phyloP scores from a whole-genome alignment of 2,329 filamentous ascomycete species.

The Tolypocladium inflatum region DNA sequence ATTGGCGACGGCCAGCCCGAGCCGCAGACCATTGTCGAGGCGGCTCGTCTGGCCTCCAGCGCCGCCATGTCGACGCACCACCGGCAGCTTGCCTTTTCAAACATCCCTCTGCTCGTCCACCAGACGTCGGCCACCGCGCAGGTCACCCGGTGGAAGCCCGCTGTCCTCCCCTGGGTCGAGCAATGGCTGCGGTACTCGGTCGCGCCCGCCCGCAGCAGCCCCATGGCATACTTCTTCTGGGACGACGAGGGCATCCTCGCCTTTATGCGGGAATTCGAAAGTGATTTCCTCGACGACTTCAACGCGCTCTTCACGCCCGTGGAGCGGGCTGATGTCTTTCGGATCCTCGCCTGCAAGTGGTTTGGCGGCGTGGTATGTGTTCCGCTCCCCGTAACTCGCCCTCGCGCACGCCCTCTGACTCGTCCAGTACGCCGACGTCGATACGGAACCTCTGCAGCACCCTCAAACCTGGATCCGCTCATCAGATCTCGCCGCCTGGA shows the following conservation, averaged over 20 bases:
- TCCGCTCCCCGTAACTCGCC: background rate
- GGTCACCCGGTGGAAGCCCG: constrained; percentile 7
- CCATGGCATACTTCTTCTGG: constrained; percentile 16
- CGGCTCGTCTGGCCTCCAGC: constrained; percentile 8
- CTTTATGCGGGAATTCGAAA: constrained; percentile 10
- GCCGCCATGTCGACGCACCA: constrained; percentile 5
- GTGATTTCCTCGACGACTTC: constrained; percentile 7
- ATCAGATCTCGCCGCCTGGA: constrained; percentile 10
- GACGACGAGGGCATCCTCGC: constrained; percentile 9
- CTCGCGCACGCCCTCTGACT: constrained; percentile 1
- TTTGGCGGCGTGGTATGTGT: constrained; percentile 14
- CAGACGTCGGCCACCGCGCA: constrained; percentile 11
- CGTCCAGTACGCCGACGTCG: constrained; percentile 13
- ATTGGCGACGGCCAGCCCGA: constrained; percentile 2
- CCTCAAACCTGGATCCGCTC: constrained; percentile 11
- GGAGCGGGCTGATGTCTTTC: constrained; percentile 14
- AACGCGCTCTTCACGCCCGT: constrained; percentile 9
- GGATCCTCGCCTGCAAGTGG: constrained; percentile 11
- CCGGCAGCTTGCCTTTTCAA: constrained; percentile 11
- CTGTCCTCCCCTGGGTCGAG: constrained; percentile 11
- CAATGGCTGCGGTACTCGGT: constrained; percentile 10
- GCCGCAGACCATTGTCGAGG: constrained; percentile 11
- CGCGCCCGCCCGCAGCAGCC: background rate
- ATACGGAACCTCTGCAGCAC: constrained; percentile 13
- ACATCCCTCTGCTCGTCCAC: constrained; percentile 14